Base-by-base conservation (phyloP, 2,329 filamentous ascomycete genomes). In the Neocucurbitaria cava region DNA sequence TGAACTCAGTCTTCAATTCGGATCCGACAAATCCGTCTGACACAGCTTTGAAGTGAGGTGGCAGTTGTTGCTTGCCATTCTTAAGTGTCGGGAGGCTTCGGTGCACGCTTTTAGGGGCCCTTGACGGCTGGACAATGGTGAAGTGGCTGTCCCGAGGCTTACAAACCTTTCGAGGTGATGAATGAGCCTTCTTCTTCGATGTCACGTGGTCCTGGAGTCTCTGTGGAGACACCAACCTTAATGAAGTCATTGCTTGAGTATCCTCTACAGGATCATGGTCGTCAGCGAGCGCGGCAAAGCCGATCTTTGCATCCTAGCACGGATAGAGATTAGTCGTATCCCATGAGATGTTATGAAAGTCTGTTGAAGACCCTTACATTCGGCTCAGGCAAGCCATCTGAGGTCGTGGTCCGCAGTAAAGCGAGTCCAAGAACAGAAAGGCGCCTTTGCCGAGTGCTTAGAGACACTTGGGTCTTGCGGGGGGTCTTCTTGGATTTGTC, bases 231-330 rank as follows among this genome's bases (percentile, higher is more conserved):
- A 11, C 53, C 17, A 59, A 33, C 23, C 48, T 18, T 11, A 21
- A 21, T 20, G 24, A 38, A 6, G 10, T 33, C 5, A 8, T 8
- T 3, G 35, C 28, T 10, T 71, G 64, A 24, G 41, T 66, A n/a
- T 73, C 66, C 36, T 71, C 57, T 43, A 72, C 71, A 3, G 71
- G 62, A 46, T 73, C 71, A 20, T 36, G 31, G 2, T 58, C 51
- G 23, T 47, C 49, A 20, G 62, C 60, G 21, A 48, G 43, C 15
- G n/a, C 21, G 8, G 47, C 41, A 30, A 56, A 51, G 17, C 41
- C 24, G 46, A 31, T 15, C 2, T 58, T 31, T 18, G 44, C 44
- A 28, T 63, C 57, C 71, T 74, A 46, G 7, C 35, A 47, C 31
- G 11, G 13, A n/a, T 15, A 39, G 26, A 23, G 5, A 21, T 65